phyloP scores from a whole-genome alignment of 208 protist species.

The Crithidia thermophila region DNA sequence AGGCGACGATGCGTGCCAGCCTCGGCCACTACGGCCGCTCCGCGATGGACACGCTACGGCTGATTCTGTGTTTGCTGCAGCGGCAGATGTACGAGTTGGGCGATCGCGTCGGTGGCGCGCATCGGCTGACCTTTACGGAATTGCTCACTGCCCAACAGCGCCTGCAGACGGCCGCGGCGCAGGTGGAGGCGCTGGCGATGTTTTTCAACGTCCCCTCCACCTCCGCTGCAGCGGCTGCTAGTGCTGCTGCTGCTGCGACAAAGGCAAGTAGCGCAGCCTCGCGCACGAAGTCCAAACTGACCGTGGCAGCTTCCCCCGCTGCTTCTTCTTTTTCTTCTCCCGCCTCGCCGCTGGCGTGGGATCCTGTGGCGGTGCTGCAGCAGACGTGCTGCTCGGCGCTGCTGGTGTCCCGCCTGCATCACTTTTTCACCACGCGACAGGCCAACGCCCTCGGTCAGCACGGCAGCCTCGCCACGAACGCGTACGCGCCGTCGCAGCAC shows the following conservation, averaged over 20 bases:
- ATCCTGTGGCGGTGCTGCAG: slow-evolving; percentile 22
- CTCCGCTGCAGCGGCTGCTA: background rate
- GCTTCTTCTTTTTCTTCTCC: too few relatives aligned
- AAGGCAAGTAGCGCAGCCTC: background rate
- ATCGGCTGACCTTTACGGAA: slow-evolving; percentile 54
- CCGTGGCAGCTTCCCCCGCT: too few relatives aligned
- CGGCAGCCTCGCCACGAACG: slow-evolving; percentile 9
- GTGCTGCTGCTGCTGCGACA: background rate
- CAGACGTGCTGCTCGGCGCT: slow-evolving; percentile 57
- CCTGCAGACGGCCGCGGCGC: slow-evolving; percentile 39
- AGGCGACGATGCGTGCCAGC: slow-evolving; percentile 34
- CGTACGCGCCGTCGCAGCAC: slow-evolving; percentile 18
- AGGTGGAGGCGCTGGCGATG: slow-evolving; percentile 54
- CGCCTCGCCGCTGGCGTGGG: slow-evolving; percentile 13
- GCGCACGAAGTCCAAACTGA: background rate
- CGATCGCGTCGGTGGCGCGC: slow-evolving; percentile 48
- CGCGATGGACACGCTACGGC: slow-evolving; percentile 58
- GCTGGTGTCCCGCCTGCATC: slow-evolving; percentile 60
- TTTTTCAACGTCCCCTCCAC: slow-evolving; percentile 47
- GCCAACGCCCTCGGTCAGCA: slow-evolving; percentile 40
- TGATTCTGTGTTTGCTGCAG: slow-evolving; percentile 42
- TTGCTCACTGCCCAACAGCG: slow-evolving; percentile 55
- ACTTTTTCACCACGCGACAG: slow-evolving; percentile 36
- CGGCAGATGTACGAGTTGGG: slow-evolving; percentile 52
- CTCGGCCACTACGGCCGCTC: slow-evolving; percentile 82